Conservation (phyloP, 305 asterid genomes). For the Solanum hybrid region DNA sequence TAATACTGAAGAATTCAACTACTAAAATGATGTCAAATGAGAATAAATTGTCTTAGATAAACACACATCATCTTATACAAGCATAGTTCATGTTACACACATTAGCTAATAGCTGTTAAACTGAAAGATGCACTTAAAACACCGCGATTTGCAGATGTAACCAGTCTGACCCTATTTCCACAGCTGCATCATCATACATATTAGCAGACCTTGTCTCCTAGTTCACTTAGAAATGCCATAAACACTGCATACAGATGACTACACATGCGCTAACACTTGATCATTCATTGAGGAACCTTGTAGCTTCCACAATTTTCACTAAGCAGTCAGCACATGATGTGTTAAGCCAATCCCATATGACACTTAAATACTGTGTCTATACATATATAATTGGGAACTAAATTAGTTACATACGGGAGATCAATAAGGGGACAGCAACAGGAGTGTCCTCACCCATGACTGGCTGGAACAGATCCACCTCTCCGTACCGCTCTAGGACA, state of each 20-base stretch:
- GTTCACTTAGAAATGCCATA: not conserved
- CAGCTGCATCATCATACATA: not conserved
- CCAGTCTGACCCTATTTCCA: not conserved
- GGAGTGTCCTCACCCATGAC: constrained; percentile 68
- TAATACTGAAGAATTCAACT: not conserved
- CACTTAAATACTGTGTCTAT: not conserved
- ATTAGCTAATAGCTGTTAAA: not conserved
- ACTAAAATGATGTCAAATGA: not conserved
- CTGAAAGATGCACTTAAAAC: not conserved
- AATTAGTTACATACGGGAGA: constrained; percentile 55
- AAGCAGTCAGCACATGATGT: constrained; percentile 18
- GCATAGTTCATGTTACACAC: not conserved
- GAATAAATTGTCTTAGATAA: not conserved
- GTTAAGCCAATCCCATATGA: not conserved
- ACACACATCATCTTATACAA: not conserved
- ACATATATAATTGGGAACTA: not conserved
- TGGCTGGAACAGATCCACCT: constrained; percentile 72
- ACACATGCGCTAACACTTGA: constrained; percentile 23
- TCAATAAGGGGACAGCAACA: constrained; percentile 60
- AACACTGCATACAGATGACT: not conserved
- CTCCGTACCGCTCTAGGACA: constrained; percentile 81
- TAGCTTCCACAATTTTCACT: constrained; percentile 35
- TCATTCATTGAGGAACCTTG: constrained; percentile 33
- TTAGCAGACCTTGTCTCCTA: not conserved
- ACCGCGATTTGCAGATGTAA: not conserved